Evolutionary conservation across 169 alveolate genomes (phyloP), one percentile per base, ranked within the genome.

Genomic region (Plasmodium ovale): DNA sequence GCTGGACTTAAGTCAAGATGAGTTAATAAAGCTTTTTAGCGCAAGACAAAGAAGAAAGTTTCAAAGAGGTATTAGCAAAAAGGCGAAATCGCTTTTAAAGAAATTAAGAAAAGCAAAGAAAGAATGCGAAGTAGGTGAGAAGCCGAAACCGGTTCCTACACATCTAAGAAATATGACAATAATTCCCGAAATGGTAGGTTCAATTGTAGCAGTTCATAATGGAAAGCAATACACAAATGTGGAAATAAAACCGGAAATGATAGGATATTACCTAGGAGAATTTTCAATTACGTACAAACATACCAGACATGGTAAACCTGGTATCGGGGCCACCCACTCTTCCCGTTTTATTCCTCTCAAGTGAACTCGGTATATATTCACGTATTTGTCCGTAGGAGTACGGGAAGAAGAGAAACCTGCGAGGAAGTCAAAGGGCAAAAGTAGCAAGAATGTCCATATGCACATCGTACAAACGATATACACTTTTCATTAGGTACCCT

Each of bases 181-280:
- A 29, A 95, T 98, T 59, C 99, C 99, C 25, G 99, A 97, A 85
- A 97, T 98, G 99, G 98, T 98, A 65, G 99, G 99, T 37, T 97
- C 99, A 53, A 96, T 98, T 56, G 99, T 98, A 59, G 99, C 98
- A 65, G 98, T 98, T 71, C 98, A 98, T 98, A 96, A 98, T 89
- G 99, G 99, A 64, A 98, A 97, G 94, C 97, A 96, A 89, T 98
- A 95, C 95, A 97, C 96, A 93, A 96, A 97, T 73, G 99, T 98
- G 68, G 99, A 98, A 94, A 97, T 98, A 88, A 98, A 98, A 94
- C 99, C 99, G 23, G 99, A 98, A 94, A 98, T 98, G 99, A 96
- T 98, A 87, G 99, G 99, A 69, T 97, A 97, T 96, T 98, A 98
- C 94, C 95, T 98, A 72, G 99, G 99, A 23, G 99, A 98, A 95